Percentiles rank a stretch among this genome's conserved stretches.
Conservation (phyloP, 495 filamentous ascomycete species). For the Aspergillus haitiensis region DNA sequence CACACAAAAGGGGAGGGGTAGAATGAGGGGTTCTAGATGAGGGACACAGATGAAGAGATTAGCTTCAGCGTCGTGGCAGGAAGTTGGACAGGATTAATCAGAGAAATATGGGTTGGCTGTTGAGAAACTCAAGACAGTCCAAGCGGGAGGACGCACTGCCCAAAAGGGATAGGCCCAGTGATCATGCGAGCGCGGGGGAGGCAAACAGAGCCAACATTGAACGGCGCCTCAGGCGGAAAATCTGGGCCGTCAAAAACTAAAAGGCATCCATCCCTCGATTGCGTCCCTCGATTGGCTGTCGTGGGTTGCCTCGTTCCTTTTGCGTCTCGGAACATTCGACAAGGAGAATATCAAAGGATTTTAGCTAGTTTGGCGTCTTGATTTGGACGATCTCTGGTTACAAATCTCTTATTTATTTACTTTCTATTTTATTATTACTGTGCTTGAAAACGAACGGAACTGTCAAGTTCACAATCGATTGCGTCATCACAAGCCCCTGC, state of each 20-base stretch:
- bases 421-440: too few species aligned
- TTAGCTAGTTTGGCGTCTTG: too few species aligned
- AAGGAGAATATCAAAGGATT: neutral
- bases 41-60: conserved; percentile 23
- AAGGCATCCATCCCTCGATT: neutral
- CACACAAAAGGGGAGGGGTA: conserved; percentile 17
- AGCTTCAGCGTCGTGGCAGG: conserved; percentile 5
- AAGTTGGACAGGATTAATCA: neutral
- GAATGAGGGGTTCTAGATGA: conserved; percentile 18
- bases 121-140: conserved; percentile 3
- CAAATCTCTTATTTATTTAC: too few species aligned
- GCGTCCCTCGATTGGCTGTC: neutral
- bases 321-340: neutral
- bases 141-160: conserved; percentile 23
- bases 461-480: conserved; percentile 12
- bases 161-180: conserved; percentile 31
- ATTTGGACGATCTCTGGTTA: too few species aligned
- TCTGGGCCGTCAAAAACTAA: neutral
- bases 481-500: conserved; percentile 17
- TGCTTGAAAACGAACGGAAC: too few species aligned
- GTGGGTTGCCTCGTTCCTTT: conserved; percentile 1
- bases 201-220: conserved; percentile 19
- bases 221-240: conserved; percentile 23
- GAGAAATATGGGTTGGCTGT: neutral
- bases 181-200: conserved; percentile 51